phyloP scores from a whole-genome alignment of 2,329 filamentous ascomycete species.

The Raffaelea arxii region DNA sequence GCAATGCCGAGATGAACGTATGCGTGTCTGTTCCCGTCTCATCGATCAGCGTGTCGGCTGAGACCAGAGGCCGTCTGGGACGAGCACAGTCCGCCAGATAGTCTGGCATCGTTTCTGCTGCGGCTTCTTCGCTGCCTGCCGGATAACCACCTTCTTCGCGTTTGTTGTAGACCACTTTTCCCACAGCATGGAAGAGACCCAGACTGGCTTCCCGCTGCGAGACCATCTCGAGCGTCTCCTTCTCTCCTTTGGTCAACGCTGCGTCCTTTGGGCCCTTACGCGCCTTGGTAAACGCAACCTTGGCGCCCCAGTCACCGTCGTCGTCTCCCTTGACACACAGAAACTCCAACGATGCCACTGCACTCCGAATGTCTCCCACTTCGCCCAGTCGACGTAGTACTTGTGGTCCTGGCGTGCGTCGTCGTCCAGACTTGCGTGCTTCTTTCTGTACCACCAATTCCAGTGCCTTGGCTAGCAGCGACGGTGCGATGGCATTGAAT shows the following conservation, averaged over 20 bases:
- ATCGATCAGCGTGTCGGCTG: constrained; percentile 70
- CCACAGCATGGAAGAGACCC: constrained; percentile 92
- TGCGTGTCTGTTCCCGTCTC: constrained; percentile 87
- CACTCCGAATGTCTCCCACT: constrained; percentile 84
- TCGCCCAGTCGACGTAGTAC: constrained; percentile 75
- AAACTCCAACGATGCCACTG: constrained; percentile 87
- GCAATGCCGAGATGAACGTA: constrained; percentile 16
- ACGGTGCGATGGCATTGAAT: constrained; percentile 86
- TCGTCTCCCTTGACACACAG: constrained; percentile 74
- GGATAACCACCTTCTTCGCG: constrained; percentile 47
- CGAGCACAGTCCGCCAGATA: constrained; percentile 48
- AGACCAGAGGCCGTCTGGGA: constrained; percentile 54
- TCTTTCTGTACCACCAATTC: constrained; percentile 79
- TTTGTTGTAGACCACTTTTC: constrained; percentile 96
- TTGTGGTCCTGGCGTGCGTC: constrained; percentile 64
- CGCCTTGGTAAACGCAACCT: constrained; percentile 58
- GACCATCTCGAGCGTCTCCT: constrained; percentile 69
- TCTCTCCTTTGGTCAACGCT: constrained; percentile 64
- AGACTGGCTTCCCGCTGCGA: constrained; percentile 82
- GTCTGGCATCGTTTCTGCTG: constrained; percentile 47
- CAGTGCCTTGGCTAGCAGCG: constrained; percentile 74
- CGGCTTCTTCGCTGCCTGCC: constrained; percentile 24
- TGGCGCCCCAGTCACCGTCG: constrained; percentile 65
- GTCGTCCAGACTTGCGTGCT: constrained; percentile 64
- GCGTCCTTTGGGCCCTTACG: constrained; percentile 51